Evolutionary conservation across 495 filamentous ascomycete species (phyloP).

Genomic region (Penicillium silybi): DNA sequence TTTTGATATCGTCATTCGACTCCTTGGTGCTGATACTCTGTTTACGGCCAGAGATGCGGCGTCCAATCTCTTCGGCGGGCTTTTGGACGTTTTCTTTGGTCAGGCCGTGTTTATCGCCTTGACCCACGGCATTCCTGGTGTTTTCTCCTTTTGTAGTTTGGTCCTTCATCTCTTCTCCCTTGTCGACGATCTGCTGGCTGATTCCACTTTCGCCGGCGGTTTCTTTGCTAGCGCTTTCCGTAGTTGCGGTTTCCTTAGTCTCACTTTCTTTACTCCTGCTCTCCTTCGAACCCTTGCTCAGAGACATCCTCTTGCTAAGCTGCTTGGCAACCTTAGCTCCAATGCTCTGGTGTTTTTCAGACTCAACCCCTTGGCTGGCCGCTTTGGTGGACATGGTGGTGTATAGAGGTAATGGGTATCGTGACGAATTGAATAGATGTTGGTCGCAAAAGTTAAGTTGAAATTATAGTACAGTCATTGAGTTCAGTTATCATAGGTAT

Average conservation of each 20-base stretch:
- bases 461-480: conserved; percentile 18
- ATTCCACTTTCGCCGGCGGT: conserved; percentile 3
- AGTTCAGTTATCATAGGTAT: conserved; percentile 12
- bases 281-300: conserved; percentile 9
- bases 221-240: conserved; percentile 5
- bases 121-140: neutral
- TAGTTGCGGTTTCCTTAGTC: neutral
- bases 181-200: conserved; percentile 2
- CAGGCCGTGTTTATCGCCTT: conserved; percentile 4
- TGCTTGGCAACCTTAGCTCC: conserved; percentile 16
- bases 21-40: conserved; percentile 1
- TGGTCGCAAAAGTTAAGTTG: conserved; percentile 6
- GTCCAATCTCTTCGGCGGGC: conserved; percentile 4
- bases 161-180: conserved; percentile 7
- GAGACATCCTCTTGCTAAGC: conserved; percentile 19
- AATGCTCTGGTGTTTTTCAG: conserved; percentile 13
- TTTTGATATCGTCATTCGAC: conserved; percentile 23
- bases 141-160: conserved; percentile 13
- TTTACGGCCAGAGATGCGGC: conserved; percentile 9
- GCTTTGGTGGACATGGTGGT: conserved; percentile 21
- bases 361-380: conserved; percentile 1
- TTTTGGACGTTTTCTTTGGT: conserved; percentile 4
- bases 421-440: neutral
- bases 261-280: neutral
- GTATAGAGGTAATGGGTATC: neutral